Conservation (phyloP, 169 alveolate genomes). For the Cryptosporidium sp. region DNA sequence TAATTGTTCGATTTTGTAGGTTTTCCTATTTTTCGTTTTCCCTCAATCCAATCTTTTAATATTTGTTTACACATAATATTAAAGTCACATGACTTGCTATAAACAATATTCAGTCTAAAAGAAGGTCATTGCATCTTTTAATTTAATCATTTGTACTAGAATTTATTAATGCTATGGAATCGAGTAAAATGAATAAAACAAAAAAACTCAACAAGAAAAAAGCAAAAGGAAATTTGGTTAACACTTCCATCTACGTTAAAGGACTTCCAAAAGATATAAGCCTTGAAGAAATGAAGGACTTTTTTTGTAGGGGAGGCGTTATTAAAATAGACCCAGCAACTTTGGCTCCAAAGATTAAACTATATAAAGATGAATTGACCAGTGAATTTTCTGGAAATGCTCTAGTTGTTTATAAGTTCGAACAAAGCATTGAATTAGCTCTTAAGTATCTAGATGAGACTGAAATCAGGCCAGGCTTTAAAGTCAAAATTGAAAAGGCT, state of each 20-base stretch:
- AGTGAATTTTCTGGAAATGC: constrained; percentile 87
- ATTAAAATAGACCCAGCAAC: constrained; percentile 86
- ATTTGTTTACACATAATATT: background rate
- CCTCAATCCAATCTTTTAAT: background rate
- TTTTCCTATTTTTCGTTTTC: background rate
- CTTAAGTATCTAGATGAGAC: constrained; percentile 83
- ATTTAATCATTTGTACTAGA: background rate
- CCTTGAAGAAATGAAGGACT: constrained; percentile 79
- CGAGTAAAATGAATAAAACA: background rate
- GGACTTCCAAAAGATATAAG: constrained; percentile 86
- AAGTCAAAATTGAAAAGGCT: constrained; percentile 81
- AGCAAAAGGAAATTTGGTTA: constrained; percentile 30
- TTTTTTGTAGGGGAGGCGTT: constrained; percentile 85
- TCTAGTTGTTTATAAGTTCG: constrained; percentile 82
- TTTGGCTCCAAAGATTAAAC: constrained; percentile 80
- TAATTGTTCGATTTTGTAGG: background rate
- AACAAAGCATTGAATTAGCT: constrained; percentile 85
- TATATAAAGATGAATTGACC: constrained; percentile 79
- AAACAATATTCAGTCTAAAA: background rate
- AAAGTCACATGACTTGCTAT: background rate
- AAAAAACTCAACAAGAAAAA: constrained; percentile 5
- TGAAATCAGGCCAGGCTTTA: constrained; percentile 82
- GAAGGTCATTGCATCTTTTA: background rate
- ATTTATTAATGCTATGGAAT: background rate
- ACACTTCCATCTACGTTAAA: constrained; percentile 84